Percentiles rank a stretch among this genome's conserved stretches.
These are phyloP conservation scores for Coemansia sp. DNA, from an alignment of 371 early-diverging fungal genomes.

Conservation along the genomic window DNA sequence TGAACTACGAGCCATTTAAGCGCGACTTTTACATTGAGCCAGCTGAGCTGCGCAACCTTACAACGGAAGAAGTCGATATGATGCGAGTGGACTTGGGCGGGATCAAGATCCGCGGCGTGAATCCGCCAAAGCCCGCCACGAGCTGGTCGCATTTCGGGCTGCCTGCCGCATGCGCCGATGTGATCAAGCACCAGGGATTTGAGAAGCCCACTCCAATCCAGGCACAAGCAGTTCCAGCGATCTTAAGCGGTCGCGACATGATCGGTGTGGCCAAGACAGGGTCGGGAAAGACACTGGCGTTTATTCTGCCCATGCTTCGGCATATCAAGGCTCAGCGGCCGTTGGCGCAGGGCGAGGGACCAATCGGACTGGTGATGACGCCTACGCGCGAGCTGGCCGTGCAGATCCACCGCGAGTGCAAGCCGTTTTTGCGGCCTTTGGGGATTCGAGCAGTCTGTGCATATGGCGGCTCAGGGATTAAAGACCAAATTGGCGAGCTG, in stretches of 20 bases:
- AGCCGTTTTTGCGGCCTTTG: conserved; percentile 80
- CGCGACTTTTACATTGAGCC: conserved; percentile 97
- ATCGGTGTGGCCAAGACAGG: conserved; percentile 99
- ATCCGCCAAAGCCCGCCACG: conserved; percentile 91
- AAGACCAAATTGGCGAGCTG: conserved; percentile 97
- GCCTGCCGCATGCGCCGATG: conserved; percentile 51
- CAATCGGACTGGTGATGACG: conserved; percentile 95
- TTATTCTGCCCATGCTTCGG: conserved; percentile 93
- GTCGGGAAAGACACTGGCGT: conserved; percentile 96
- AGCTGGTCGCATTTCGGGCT: conserved; percentile 97
- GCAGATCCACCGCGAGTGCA: conserved; percentile 94
- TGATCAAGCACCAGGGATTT: conserved; percentile 67
- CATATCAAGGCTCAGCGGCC: conserved; percentile 96
- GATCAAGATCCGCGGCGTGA: conserved; percentile 82
- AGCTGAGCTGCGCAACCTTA: conserved; percentile 81
- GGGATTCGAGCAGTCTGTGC: conserved; percentile 87
- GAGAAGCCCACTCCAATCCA: conserved; percentile 94
- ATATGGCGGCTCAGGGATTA: conserved; percentile 98
- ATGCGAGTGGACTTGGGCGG: conserved; percentile 86
- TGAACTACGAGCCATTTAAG: conserved; percentile 86
- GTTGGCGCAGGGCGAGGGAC: conserved; percentile 83
- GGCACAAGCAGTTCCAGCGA: conserved; percentile 96
- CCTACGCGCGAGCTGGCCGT: conserved; percentile 99
- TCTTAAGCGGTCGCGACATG: conserved; percentile 95
- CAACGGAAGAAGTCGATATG: conserved; percentile 80